These are phyloP conservation scores for Prunus persica DNA, from an alignment of 306 rosid genomes.

Conservation along the genomic window DNA sequence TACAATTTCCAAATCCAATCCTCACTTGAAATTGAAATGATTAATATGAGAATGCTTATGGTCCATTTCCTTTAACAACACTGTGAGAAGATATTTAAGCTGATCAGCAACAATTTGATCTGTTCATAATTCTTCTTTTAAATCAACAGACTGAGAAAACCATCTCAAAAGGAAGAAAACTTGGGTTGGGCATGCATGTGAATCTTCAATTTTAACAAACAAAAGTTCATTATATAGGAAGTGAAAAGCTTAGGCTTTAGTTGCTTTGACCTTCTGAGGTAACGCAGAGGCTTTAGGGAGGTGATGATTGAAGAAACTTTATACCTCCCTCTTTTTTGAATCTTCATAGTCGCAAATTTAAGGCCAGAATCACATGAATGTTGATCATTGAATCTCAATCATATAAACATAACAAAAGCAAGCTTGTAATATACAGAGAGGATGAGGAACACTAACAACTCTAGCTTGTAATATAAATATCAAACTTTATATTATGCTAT, in stretches of 20 bases:
- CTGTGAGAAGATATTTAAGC: conserved; percentile 4
- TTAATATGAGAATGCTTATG: conserved; percentile 25
- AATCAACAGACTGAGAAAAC: not conserved
- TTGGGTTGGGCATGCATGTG: too few relatives aligned
- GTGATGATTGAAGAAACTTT: not conserved
- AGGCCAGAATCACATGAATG: too few relatives aligned
- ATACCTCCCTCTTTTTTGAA: not conserved
- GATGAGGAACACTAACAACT: conserved; percentile 8
- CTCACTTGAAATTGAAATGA: conserved; percentile 63
- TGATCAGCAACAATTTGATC: not conserved
- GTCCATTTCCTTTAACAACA: conserved; percentile 15
- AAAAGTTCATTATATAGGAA: too few relatives aligned
- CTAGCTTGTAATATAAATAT: conserved; percentile 17
- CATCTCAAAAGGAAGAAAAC: not conserved
- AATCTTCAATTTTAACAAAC: too few relatives aligned
- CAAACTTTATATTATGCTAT: conserved; percentile 33
- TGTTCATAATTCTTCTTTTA: not conserved
- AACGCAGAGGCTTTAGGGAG: not conserved
- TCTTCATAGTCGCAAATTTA: not conserved
- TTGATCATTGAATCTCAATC: too few relatives aligned
- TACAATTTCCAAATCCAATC: conserved; percentile 32
- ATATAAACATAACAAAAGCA: too few relatives aligned
- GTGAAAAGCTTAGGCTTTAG: not conserved
- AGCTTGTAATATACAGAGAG: conserved; percentile 6
- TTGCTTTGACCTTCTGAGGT: not conserved